Evolutionary conservation across 2,329 filamentous ascomycete species (phyloP), one percentile per base, ranked within the genome.

Genomic region (Mycogone perniciosa): DNA sequence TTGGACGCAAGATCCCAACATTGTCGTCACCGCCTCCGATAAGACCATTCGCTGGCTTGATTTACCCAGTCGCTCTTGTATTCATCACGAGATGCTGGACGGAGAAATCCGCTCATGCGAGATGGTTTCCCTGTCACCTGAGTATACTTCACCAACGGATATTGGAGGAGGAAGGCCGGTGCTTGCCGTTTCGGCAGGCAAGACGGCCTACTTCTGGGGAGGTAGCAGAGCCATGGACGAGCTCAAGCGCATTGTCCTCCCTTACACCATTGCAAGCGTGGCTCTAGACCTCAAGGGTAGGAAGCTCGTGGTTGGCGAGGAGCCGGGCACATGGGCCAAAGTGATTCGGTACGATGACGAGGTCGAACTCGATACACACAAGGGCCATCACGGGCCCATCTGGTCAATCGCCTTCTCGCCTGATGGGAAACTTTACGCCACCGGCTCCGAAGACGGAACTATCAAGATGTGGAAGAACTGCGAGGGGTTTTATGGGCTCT

Each of bases 41-140:
- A 95, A 93, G 66, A 89, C 86, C 43, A 80, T 99, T 29, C 84
- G 93, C 51, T 99, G 93, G 93, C 95, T 93, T 75, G 90, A 99
- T 67, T 74, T 97, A 44, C 84, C 89, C 27, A 83, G 82, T 47
- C 84, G 86, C 47, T 77, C 83, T 33, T 84, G 88, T 27, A 82
- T 95, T 53, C 82, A 87, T 41, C 84, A 92, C 52, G 84, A 89
- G 64, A 76, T 79, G 7, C 81, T 97, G 41, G 89, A 95, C 54
- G 89, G 88, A 33, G 80, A 89, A 56, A 92, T 97, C 63, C 89
- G 88, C 56, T 93, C 89, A 7, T 97, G 92, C 72, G 93, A 99
- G 69, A 81, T 97, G 60, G 92, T 88, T 48, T 78, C 80, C 11
- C 74, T 89, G 6, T 75, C 85, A 1, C 75, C 78, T 2, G 70